Percentiles rank a stretch among this genome's conserved stretches.
Evolutionary conservation across 169 alveolate genomes (phyloP).

Genomic region (Cryptosporidium baileyi): DNA sequence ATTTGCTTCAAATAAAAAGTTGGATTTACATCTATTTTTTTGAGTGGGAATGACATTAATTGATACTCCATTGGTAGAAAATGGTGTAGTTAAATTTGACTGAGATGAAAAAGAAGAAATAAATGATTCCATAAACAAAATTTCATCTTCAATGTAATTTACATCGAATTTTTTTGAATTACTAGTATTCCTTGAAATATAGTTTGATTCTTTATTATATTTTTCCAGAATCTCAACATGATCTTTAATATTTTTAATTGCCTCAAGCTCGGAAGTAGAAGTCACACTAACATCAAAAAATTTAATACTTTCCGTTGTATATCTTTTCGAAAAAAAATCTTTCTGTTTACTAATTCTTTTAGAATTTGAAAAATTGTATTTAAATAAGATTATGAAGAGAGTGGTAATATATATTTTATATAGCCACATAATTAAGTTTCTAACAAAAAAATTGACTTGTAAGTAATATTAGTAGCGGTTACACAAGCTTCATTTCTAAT

Average conservation of each 20-base stretch:
- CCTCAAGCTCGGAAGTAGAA: slow-evolving; percentile 2
- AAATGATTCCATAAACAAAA: slow-evolving; percentile 46
- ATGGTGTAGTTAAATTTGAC: slow-evolving; percentile 43
- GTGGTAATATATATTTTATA: too few species aligned
- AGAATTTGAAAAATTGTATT: too few species aligned
- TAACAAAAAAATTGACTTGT: too few species aligned
- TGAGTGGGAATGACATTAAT: background rate
- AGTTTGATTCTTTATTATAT: slow-evolving; percentile 15
- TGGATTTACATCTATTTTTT: background rate
- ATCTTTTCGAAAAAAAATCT: too few species aligned
- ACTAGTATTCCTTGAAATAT: background rate
- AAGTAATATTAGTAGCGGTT: too few species aligned
- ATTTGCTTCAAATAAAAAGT: background rate
- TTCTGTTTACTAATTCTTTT: too few species aligned
- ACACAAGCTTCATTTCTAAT: too few species aligned
- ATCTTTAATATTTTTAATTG: slow-evolving; percentile 16
- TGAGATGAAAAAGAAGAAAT: slow-evolving; percentile 48
- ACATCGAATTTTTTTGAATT: background rate
- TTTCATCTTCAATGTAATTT: slow-evolving; percentile 30
- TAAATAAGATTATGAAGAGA: too few species aligned
- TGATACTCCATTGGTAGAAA: slow-evolving; percentile 54
- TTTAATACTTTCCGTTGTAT: background rate
- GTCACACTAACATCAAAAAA: slow-evolving; percentile 39
- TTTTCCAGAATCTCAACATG: background rate
- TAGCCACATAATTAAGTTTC: too few species aligned